phyloP scores from a whole-genome alignment of 2,329 filamentous ascomycete genomes.

The Pseudocercospora fuligena region DNA sequence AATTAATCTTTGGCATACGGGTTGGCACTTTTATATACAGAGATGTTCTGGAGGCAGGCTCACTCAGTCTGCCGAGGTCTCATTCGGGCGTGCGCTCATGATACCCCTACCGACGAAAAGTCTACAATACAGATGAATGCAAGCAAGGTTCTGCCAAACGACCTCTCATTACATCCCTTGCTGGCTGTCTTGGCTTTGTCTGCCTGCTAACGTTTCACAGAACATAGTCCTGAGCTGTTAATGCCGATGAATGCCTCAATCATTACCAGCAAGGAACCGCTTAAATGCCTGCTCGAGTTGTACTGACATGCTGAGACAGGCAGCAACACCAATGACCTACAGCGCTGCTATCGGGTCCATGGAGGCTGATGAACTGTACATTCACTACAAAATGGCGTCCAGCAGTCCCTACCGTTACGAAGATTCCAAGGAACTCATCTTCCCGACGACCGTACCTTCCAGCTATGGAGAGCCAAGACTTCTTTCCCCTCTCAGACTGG shows the following conservation, averaged over 20 bases:
- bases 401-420: not conserved
- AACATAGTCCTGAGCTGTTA: not conserved
- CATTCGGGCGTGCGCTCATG: slow-evolving; percentile 1
- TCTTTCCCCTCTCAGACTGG: not conserved
- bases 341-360: not conserved
- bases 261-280: not conserved
- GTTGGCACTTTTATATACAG: slow-evolving; percentile 3
- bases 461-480: not conserved
- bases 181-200: not conserved
- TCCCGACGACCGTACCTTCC: not conserved
- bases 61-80: not conserved
- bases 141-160: not conserved
- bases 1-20: not conserved
- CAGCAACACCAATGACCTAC: not conserved
- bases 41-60: not conserved
- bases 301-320: not conserved
- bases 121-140: slow-evolving; percentile 6
- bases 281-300: not conserved
- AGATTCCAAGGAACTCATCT: not conserved
- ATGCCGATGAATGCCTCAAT: not conserved
- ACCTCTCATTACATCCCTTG: not conserved
- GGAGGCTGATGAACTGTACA: not conserved
- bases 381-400: not conserved
- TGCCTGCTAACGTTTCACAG: not conserved
- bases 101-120: not conserved